Percentiles rank a stretch among this genome's conserved stretches.
phyloP scores from a whole-genome alignment of 2,329 filamentous ascomycete species.

The Waltergamsia citrina region DNA sequence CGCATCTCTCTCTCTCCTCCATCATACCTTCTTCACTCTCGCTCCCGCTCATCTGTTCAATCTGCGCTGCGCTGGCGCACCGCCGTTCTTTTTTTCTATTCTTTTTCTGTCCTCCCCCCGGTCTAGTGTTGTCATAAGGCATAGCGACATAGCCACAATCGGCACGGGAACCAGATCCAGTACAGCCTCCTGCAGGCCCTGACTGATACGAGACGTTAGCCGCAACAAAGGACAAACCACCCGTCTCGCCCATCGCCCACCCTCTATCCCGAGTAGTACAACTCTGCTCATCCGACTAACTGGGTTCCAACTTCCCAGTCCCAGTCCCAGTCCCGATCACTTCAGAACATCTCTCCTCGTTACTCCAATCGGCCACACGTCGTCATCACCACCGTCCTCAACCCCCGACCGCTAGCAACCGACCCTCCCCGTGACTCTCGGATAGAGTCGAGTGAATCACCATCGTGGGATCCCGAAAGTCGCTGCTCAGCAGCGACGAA shows the following conservation, averaged over 20 bases:
- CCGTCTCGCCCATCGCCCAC: too few species aligned
- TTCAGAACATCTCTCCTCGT: not conserved
- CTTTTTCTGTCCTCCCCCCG: not conserved
- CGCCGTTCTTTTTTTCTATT: not conserved
- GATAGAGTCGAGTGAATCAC: constrained; percentile 1
- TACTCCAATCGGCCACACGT: not conserved
- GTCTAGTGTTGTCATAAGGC: not conserved
- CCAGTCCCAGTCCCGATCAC: not conserved
- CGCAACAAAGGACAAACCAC: too few species aligned
- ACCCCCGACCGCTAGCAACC: not conserved
- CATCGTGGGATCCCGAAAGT: constrained; percentile 30
- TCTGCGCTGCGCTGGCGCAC: not conserved
- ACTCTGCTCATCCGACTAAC: too few species aligned
- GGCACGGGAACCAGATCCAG: too few species aligned
- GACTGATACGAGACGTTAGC: too few species aligned
- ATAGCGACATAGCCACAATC: too few species aligned
- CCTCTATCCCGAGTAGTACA: too few species aligned
- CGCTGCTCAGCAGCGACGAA: constrained; percentile 27
- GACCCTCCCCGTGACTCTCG: not conserved
- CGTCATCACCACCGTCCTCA: not conserved
- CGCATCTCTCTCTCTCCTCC: not conserved
- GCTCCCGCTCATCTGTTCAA: not conserved
- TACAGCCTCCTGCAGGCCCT: too few species aligned
- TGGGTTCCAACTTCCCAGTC: too few species aligned
- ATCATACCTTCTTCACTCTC: not conserved